phyloP scores from a whole-genome alignment of 1,284 basidiomycete species.

The Pascua guehoae region DNA sequence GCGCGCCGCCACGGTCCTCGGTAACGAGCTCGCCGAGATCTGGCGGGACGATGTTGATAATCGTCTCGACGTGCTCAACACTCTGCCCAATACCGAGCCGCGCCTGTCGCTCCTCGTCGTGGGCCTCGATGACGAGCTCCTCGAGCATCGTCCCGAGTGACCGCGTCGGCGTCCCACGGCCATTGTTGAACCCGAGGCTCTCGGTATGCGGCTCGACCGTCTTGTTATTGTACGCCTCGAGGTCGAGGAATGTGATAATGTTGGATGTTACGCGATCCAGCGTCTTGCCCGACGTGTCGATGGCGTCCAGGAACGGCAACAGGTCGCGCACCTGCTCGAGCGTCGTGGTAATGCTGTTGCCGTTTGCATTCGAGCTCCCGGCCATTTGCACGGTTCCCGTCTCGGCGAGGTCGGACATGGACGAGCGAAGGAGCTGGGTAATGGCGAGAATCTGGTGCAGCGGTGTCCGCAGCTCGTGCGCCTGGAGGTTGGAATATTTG shows the following conservation, averaged over 20 bases:
- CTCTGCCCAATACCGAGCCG: slow-evolving; percentile 31
- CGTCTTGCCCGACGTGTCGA: slow-evolving; percentile 44
- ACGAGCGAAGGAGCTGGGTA: slow-evolving; percentile 40
- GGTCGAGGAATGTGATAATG: slow-evolving; percentile 43
- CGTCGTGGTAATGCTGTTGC: slow-evolving; percentile 14
- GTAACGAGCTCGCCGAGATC: slow-evolving; percentile 35
- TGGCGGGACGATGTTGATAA: slow-evolving; percentile 43
- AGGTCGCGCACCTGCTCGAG: slow-evolving; percentile 40
- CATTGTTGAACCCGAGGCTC: too few species aligned
- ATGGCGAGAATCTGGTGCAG: slow-evolving; percentile 48
- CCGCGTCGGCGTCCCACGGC: slow-evolving; percentile 1
- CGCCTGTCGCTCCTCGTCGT: slow-evolving; percentile 30
- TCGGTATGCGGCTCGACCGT: background rate
- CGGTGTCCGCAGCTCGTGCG: slow-evolving; percentile 47
- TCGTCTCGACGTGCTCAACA: slow-evolving; percentile 31
- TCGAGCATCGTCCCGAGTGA: slow-evolving; percentile 40
- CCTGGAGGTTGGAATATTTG: slow-evolving; percentile 43
- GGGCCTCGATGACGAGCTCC: slow-evolving; percentile 37
- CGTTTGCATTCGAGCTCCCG: background rate
- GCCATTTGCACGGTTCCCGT: slow-evolving; percentile 2
- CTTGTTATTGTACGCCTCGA: slow-evolving; percentile 34
- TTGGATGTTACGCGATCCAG: slow-evolving; percentile 47
- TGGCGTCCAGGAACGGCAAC: slow-evolving; percentile 41
- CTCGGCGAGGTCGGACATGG: slow-evolving; percentile 38
- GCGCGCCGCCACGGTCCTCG: slow-evolving; percentile 39